Evolutionary conservation across 2,329 filamentous ascomycete genomes (phyloP).

Genomic region (Exophiala phaeomuriformis): DNA sequence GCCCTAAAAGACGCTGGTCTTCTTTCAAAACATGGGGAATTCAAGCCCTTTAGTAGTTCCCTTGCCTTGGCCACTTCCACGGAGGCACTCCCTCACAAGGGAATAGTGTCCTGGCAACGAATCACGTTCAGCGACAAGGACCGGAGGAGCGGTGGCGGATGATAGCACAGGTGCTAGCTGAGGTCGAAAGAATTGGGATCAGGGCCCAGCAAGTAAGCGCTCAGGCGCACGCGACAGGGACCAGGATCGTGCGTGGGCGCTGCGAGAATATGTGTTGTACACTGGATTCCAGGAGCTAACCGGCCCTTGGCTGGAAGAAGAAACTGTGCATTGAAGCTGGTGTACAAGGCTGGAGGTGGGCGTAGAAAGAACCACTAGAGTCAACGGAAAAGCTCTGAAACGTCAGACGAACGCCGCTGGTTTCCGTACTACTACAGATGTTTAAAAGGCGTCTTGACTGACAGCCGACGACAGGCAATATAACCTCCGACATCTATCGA

Average conservation of each 20-base stretch:
- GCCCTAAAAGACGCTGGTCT: conserved; percentile 26
- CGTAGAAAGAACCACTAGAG: not conserved
- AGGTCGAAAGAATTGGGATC: not conserved
- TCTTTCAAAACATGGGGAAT: conserved; percentile 7
- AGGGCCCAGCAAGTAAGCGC: not conserved
- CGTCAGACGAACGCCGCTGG: not conserved
- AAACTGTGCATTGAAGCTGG: not conserved
- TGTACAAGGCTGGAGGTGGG: not conserved
- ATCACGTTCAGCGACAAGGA: not conserved
- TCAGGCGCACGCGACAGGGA: not conserved
- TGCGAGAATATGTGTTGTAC: not conserved
- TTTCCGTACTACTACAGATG: not conserved
- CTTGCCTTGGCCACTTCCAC: not conserved
- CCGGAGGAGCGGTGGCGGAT: not conserved
- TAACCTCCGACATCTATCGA: not conserved
- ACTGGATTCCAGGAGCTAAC: not conserved
- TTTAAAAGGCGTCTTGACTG: not conserved
- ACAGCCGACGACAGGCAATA: not conserved
- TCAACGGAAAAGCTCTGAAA: not conserved
- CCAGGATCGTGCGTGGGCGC: not conserved
- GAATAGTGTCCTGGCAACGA: not conserved
- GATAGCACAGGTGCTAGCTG: not conserved
- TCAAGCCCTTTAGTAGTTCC: conserved; percentile 6
- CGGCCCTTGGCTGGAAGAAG: not conserved
- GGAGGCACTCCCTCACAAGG: not conserved